Conservation (phyloP, 2,329 filamentous ascomycete species). For the Colletotrichum sp. region DNA sequence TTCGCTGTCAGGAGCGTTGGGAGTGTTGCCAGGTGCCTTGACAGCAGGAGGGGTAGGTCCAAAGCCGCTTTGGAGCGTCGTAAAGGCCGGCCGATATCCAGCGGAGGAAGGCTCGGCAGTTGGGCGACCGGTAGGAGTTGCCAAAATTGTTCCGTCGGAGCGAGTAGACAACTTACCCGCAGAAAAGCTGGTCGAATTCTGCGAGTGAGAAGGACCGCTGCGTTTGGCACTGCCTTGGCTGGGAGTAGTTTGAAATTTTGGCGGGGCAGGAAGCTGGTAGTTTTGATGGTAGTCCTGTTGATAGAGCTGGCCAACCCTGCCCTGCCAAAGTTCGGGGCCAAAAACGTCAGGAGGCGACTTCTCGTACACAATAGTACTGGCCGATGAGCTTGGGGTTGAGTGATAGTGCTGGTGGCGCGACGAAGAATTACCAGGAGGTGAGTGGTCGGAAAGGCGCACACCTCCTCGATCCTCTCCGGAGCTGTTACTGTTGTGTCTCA, state of each 20-base stretch:
- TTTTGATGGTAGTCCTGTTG: background rate
- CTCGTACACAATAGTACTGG: background rate
- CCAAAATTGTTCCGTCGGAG: background rate
- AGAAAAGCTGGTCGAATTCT: background rate
- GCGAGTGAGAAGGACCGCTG: background rate
- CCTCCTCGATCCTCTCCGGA: background rate
- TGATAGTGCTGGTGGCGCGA: background rate
- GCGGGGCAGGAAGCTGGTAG: conserved; percentile 8
- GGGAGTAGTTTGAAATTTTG: background rate
- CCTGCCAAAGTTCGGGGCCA: background rate
- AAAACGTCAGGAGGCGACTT: conserved; percentile 12
- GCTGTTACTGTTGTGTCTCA: background rate
- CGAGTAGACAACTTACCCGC: background rate
- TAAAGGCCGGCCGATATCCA: background rate
- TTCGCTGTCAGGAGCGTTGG: background rate
- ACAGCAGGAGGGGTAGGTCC: background rate
- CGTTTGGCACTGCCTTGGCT: background rate
- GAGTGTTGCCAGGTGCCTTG: background rate
- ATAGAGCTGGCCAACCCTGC: background rate
- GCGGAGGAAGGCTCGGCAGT: background rate
- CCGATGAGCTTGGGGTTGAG: background rate
- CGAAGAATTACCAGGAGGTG: background rate
- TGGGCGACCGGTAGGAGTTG: background rate
- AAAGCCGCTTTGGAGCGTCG: background rate
- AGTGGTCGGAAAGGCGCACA: conserved; percentile 15